These are phyloP conservation scores for Colletotrichum cereale DNA, from an alignment of 2,329 filamentous ascomycete species.

Conservation along the genomic window DNA sequence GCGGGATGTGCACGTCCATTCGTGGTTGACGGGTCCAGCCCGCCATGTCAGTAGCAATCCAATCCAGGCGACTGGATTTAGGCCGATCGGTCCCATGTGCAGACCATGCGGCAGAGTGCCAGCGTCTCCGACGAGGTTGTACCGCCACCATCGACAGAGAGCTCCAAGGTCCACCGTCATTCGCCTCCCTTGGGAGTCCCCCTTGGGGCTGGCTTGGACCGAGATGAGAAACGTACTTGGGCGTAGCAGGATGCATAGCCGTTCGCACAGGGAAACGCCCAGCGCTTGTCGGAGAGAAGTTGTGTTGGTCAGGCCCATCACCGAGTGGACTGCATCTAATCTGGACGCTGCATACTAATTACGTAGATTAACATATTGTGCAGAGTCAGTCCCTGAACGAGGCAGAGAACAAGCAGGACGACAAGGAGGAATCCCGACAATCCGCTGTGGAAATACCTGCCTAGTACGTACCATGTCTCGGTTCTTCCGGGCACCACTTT, in stretches of 20 bases:
- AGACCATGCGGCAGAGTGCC: slow-evolving; percentile 28
- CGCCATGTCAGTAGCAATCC: slow-evolving; percentile 21
- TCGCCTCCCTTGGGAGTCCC: not conserved
- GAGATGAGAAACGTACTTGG: not conserved
- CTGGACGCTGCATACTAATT: no score
- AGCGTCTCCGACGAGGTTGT: slow-evolving; percentile 10
- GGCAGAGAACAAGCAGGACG: not conserved
- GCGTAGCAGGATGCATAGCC: not conserved
- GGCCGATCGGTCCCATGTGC: slow-evolving; percentile 32
- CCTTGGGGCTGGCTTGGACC: not conserved
- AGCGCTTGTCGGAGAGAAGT: not conserved
- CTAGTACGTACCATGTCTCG: slow-evolving; percentile 3
- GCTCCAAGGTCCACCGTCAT: not conserved
- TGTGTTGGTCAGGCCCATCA: not conserved
- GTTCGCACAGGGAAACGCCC: not conserved
- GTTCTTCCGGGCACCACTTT: not conserved
- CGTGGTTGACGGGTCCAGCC: slow-evolving; percentile 28
- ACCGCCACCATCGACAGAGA: not conserved
- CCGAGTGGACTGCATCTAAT: not conserved
- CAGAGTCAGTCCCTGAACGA: no score
- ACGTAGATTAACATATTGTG: not conserved
- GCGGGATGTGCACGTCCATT: slow-evolving; percentile 20
- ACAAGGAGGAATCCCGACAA: not conserved
- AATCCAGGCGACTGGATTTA: slow-evolving; percentile 23
- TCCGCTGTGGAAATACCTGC: not conserved